A percentile compares a stretch with the other conserved stretches of the same genome.
Conservation (phyloP, 352 stramenopile species). For the Phytophthora vignae region DNA sequence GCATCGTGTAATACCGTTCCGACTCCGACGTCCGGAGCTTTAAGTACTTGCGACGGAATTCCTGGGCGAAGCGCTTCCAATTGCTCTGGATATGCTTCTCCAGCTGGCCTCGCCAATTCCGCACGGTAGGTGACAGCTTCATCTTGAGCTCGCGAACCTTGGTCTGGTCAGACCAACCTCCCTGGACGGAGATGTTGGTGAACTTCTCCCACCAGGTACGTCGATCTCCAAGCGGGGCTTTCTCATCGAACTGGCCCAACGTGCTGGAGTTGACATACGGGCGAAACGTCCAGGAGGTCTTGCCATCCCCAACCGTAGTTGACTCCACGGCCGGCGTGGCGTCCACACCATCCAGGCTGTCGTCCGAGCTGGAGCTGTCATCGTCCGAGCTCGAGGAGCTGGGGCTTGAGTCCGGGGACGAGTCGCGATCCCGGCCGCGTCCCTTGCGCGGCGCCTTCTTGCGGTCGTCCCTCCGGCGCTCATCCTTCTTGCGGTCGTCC, state of each 20-base stretch:
- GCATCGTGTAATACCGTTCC: not conserved
- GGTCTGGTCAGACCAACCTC: not conserved
- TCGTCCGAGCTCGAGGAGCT: too few relatives aligned
- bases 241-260: not conserved
- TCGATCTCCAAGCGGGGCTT: not conserved
- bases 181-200: too few relatives aligned
- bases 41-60: not conserved
- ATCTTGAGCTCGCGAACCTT: not conserved
- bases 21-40: not conserved
- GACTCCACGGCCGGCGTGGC: too few relatives aligned
- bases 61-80: not conserved
- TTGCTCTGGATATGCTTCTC: not conserved
- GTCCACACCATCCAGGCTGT: too few relatives aligned
- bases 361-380: too few relatives aligned
- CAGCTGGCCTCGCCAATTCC: constrained; percentile 1
- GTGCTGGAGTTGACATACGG: not conserved
- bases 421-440: too few relatives aligned
- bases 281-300: not conserved
- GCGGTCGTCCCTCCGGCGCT: too few relatives aligned
- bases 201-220: too few relatives aligned
- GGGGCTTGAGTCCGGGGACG: too few relatives aligned
- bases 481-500: too few relatives aligned
- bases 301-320: too few relatives aligned
- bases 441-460: too few relatives aligned
- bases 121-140: not conserved